A percentile compares a stretch with the other conserved stretches of the same genome.
Conservation (phyloP, 768 basidiomycete species). For the Leccinum sublutescens region DNA sequence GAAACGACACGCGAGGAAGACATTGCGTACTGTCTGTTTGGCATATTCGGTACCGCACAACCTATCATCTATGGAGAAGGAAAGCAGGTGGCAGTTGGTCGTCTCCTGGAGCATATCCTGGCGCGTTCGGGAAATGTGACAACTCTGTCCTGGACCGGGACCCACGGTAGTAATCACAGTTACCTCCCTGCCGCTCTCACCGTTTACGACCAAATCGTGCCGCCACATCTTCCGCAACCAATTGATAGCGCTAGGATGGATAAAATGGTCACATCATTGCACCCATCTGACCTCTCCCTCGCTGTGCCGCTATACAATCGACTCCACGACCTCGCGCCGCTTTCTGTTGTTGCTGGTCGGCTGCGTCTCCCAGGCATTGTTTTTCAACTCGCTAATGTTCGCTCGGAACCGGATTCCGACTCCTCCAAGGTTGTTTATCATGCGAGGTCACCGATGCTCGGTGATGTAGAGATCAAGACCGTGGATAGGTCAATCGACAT, state of each 20-base stretch:
- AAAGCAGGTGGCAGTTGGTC: neutral
- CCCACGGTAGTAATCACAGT: neutral
- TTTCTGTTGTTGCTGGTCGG: neutral
- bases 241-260: neutral
- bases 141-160: neutral
- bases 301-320: neutral
- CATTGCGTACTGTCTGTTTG: neutral
- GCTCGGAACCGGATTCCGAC: neutral
- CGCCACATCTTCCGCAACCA: neutral
- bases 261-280: neutral
- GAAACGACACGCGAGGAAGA: neutral
- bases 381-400: neutral
- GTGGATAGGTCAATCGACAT: neutral
- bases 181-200: neutral
- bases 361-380: neutral
- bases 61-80: neutral
- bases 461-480: neutral
- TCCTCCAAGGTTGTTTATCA: neutral
- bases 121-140: neutral
- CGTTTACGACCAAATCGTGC: neutral
- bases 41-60: neutral
- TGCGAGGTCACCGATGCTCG: neutral
- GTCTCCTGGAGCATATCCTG: neutral
- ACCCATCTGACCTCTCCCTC: neutral
- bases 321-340: neutral